Evolutionary conservation across 2,329 filamentous ascomycete genomes (phyloP).

Genomic region (Penicillium sp.): DNA sequence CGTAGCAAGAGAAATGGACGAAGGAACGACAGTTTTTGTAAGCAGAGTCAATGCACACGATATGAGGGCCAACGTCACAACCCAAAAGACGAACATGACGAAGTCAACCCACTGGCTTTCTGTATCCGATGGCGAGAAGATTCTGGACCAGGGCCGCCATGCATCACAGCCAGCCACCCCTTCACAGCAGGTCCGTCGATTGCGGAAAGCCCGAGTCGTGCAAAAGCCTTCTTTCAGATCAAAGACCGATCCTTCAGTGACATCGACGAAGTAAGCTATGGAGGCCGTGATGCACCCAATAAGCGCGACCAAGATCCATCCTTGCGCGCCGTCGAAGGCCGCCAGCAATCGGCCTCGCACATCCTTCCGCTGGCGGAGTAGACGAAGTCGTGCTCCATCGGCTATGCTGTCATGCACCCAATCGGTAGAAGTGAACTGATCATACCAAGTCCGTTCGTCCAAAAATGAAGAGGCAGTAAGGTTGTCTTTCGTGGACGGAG

Average conservation of each 20-base stretch:
- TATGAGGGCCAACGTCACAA: conserved; percentile 66
- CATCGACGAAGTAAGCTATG: conserved; percentile 84
- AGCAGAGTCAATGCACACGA: conserved; percentile 79
- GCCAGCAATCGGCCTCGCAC: conserved; percentile 75
- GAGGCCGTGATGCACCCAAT: conserved; percentile 83
- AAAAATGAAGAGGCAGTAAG: conserved; percentile 63
- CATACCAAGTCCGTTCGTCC: conserved; percentile 95
- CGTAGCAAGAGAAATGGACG: conserved; percentile 79
- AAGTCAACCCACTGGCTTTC: conserved; percentile 70
- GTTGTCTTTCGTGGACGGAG: conserved; percentile 49
- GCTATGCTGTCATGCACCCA: conserved; percentile 98
- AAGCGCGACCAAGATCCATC: conserved; percentile 89
- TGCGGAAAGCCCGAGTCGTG: conserved; percentile 66
- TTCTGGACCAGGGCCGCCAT: conserved; percentile 67
- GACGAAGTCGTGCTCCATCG: conserved; percentile 85
- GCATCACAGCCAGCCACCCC: conserved; percentile 55
- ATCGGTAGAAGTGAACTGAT: conserved; percentile 95
- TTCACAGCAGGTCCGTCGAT: conserved; percentile 66
- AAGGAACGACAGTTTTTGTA: conserved; percentile 93
- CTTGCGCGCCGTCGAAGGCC: conserved; percentile 82
- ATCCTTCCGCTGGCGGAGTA: conserved; percentile 76
- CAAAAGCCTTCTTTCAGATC: conserved; percentile 93
- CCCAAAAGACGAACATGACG: conserved; percentile 69
- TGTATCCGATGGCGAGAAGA: conserved; percentile 54
- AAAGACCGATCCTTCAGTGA: conserved; percentile 81